Percentiles rank a stretch among this genome's conserved stretches.
Evolutionary conservation across 306 rosid species (phyloP).

Genomic region (Pyrus communis): DNA sequence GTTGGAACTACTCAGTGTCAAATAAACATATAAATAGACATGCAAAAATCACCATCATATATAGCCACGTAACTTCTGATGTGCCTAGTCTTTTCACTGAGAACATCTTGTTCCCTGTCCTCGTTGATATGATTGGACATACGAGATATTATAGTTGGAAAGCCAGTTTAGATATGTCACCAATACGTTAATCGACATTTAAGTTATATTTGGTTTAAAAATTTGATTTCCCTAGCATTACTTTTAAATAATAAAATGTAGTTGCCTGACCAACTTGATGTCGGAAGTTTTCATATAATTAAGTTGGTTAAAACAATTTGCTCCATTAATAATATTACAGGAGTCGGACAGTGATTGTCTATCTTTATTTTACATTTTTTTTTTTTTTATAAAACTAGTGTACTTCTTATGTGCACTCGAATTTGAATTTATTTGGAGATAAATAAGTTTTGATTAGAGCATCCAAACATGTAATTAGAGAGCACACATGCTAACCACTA

Average conservation of each 20-base stretch:
- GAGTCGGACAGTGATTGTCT: too few species aligned
- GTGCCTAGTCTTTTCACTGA: neutral
- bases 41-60: neutral
- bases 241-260: neutral
- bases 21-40: conserved; percentile 17
- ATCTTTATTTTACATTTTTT: too few species aligned
- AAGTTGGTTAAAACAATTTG: too few species aligned
- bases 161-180: conserved; percentile 7
- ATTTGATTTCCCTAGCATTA: too few species aligned
- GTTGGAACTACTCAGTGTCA: conserved; percentile 7
- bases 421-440: neutral
- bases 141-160: conserved; percentile 49
- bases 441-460: conserved; percentile 20
- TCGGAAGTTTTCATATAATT: neutral
- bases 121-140: neutral
- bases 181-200: too few species aligned
- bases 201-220: too few species aligned
- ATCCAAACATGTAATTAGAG: conserved; percentile 26
- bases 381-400: too few species aligned
- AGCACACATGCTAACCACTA: conserved; percentile 57
- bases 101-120: conserved; percentile 4
- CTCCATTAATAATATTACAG: too few species aligned
- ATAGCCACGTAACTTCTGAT: neutral
- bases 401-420: too few species aligned
- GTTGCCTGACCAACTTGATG: conserved; percentile 22